Evolutionary conservation across 1,284 basidiomycete species (phyloP).

Genomic region (Apiotrichum sp.): DNA sequence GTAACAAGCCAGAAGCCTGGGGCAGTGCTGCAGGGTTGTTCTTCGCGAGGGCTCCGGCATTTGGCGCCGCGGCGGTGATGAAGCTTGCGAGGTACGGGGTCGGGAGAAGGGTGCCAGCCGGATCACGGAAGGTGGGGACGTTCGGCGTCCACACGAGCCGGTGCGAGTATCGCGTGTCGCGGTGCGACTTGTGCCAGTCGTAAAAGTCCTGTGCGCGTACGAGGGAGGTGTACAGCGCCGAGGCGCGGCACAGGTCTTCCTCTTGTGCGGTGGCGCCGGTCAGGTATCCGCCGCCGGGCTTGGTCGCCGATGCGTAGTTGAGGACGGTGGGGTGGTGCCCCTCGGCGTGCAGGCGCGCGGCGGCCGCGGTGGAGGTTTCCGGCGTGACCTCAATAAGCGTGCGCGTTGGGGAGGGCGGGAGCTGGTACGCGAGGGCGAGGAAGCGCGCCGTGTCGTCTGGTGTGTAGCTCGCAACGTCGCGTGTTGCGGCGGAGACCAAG

Average conservation of each 20-base stretch:
- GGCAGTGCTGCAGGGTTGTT: neutral
- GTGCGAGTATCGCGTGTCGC: slow-evolving; percentile 14
- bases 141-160: slow-evolving; percentile 12
- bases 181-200: slow-evolving; percentile 3
- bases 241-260: slow-evolving; percentile 16
- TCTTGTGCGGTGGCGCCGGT: slow-evolving; percentile 15
- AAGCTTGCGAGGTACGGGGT: slow-evolving; percentile 1
- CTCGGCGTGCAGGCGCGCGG: slow-evolving; percentile 5
- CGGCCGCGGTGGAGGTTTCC: slow-evolving; percentile 11
- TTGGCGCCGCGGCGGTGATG: slow-evolving; percentile 14
- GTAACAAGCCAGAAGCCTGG: neutral
- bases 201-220: slow-evolving; percentile 3
- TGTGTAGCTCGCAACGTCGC: slow-evolving; percentile 1
- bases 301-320: slow-evolving; percentile 16
- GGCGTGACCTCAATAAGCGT: slow-evolving; percentile 5
- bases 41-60: slow-evolving; percentile 5
- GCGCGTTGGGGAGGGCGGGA: neutral
- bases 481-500: neutral
- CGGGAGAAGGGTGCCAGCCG: slow-evolving; percentile 1
- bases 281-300: slow-evolving; percentile 17
- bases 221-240: slow-evolving; percentile 13
- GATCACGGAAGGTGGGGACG: slow-evolving; percentile 12
- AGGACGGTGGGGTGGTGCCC: slow-evolving; percentile 5
- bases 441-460: neutral
- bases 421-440: slow-evolving; percentile 1